Percentiles rank a stretch among this genome's conserved stretches.
Evolutionary conservation across 75 land plant species (phyloP).

Genomic region (Sequoia sempervirens): DNA sequence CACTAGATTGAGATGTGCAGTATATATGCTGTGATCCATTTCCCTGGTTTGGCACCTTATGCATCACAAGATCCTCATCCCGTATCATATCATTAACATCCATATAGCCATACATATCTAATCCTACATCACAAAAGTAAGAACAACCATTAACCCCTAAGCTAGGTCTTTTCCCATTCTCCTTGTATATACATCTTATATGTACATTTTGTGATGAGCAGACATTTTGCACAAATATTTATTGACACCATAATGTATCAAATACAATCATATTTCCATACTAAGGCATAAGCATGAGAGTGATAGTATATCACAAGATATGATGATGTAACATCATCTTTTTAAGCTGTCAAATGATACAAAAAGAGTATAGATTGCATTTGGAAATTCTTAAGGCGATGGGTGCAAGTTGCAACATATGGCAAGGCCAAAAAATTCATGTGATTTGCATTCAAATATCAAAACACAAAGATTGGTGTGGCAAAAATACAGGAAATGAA

Average conservation of each 20-base stretch:
- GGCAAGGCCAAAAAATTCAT: too few species aligned
- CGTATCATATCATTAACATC: constrained; percentile 94
- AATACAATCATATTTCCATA: background rate
- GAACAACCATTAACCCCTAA: background rate
- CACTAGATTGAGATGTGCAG: constrained; percentile 21
- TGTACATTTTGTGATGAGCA: background rate
- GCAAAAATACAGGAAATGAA: too few species aligned
- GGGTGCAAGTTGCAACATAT: too few species aligned
- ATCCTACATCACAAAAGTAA: constrained; percentile 38
- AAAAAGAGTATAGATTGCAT: background rate
- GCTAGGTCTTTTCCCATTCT: background rate
- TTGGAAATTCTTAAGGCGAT: background rate
- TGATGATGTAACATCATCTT: background rate
- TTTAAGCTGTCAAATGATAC: background rate
- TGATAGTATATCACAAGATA: background rate
- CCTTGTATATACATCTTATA: background rate
- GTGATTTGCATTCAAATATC: too few species aligned
- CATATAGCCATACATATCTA: constrained; percentile 93
- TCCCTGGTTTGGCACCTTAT: constrained; percentile 31
- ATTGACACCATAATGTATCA: background rate
- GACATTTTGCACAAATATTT: background rate
- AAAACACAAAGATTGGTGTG: too few species aligned
- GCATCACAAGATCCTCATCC: constrained; percentile 86
- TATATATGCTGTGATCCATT: constrained; percentile 45
- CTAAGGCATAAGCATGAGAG: background rate